These are phyloP conservation scores for Sanghuangporus weigelae DNA, from an alignment of 1,284 basidiomycete genomes.

Conservation along the genomic window DNA sequence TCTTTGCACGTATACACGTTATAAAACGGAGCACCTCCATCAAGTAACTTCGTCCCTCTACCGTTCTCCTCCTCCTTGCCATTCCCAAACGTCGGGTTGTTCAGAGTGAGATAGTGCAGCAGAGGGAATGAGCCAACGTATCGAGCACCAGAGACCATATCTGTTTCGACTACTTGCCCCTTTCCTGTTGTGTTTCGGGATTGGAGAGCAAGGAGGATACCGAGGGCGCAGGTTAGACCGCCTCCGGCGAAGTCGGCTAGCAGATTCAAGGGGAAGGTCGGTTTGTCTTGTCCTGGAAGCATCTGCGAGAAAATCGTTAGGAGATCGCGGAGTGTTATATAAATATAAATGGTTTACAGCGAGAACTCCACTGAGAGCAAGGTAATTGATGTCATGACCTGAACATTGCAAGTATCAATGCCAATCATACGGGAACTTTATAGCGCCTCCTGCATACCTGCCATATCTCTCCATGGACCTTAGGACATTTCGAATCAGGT, in stretches of 20 bases:
- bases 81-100: slow-evolving; percentile 27
- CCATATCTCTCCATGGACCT: slow-evolving; percentile 67
- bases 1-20: slow-evolving; percentile 70
- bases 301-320: slow-evolving; percentile 37
- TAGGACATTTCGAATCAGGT: not conserved
- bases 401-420: not conserved
- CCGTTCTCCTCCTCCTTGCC: slow-evolving; percentile 33
- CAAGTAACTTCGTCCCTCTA: slow-evolving; percentile 61
- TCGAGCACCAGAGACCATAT: slow-evolving; percentile 81
- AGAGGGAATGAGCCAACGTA: slow-evolving; percentile 73
- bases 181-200: slow-evolving; percentile 55
- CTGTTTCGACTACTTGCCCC: slow-evolving; percentile 72
- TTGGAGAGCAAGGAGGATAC: slow-evolving; percentile 72
- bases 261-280: slow-evolving; percentile 70
- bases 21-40: slow-evolving; percentile 80
- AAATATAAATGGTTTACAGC: slow-evolving; percentile 41
- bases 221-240: slow-evolving; percentile 66
- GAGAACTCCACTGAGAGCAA: slow-evolving; percentile 76
- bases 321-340: not conserved
- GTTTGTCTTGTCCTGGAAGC: slow-evolving; percentile 64
- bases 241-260: slow-evolving; percentile 83
- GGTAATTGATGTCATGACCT: slow-evolving; percentile 85
- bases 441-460: slow-evolving; percentile 45
- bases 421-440: not conserved
- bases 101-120: slow-evolving; percentile 39